Evolutionary conservation across 2,329 filamentous ascomycete species (phyloP), one percentile per base, ranked within the genome.

Genomic region (Mariannaea elegans): DNA sequence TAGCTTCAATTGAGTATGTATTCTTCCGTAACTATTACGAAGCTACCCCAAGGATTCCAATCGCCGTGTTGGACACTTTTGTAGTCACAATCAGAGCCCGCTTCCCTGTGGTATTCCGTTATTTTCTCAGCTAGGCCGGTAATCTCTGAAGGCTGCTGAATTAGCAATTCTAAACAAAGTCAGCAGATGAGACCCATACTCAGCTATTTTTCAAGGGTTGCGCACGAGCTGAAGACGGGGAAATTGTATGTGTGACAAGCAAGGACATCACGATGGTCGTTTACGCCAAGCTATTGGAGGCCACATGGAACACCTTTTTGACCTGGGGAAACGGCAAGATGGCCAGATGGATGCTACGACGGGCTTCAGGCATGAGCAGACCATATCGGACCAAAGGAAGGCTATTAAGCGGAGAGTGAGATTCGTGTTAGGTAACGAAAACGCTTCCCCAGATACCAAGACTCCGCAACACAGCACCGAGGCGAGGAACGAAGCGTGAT

Each of bases 351-450:
- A 29, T 49, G 45, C 44, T 27, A 19, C 19, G 42, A 27, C 34
- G 31, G 32, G 59, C 59, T 46, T 32, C 54, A 61, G 49, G 55
- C 62, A 44, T 46, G 29, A 51, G 44, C 52, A 45, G 51, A 55
- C 39, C 51, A 38, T 38, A 51, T 50, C 62, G 53, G 56, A 12
- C 48, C 56, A 63, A 65, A 32, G 62, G 60, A 61, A 62, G 56
- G 18, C 49, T 65, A 58, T 65, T 63, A 45, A 41, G 63, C 61
- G 63, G 53, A 61, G 59, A 53, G 53, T 38, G 16, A 34, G 21
- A 48, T 65, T 62, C 52, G 44, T 31, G 58, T 65, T 62, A 65
- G 34, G 57, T 62, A 65, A 65, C 27, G 50, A 46, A 63, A 54
- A 52, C 61, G 34, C 44, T 64, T 61, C 57, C 63, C 58, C 61